These are phyloP conservation scores for Pichia occidentalis DNA, from an alignment of 805 yeast species.

Conservation along the genomic window DNA sequence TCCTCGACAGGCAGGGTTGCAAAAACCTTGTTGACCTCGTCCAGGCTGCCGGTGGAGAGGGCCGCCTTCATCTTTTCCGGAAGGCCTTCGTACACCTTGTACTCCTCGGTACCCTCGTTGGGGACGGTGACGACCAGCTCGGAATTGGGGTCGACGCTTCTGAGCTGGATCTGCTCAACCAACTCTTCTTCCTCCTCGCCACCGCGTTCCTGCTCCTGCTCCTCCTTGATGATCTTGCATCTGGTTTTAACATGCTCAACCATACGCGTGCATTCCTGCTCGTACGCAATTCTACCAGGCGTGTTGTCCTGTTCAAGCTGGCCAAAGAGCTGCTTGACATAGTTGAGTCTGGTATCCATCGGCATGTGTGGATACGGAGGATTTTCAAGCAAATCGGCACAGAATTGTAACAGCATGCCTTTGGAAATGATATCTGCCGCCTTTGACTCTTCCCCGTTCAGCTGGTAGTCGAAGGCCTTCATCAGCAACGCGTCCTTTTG, in stretches of 20 bases:
- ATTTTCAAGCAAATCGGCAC: constrained; percentile 24
- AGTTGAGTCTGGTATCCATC: constrained; percentile 11
- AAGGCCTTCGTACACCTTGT: constrained; percentile 50
- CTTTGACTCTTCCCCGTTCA: constrained; percentile 47
- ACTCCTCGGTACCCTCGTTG: constrained; percentile 42
- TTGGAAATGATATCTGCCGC: constrained; percentile 72
- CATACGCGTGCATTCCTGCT: constrained; percentile 68
- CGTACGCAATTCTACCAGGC: constrained; percentile 66
- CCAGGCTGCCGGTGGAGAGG: constrained; percentile 61
- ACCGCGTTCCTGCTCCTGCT: constrained; percentile 24
- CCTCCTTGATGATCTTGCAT: constrained; percentile 62
- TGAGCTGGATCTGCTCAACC: constrained; percentile 82
- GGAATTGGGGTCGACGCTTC: constrained; percentile 78
- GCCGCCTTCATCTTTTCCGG: constrained; percentile 68
- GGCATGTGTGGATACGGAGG: constrained; percentile 16
- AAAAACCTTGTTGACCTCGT: constrained; percentile 76
- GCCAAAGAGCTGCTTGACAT: constrained; percentile 42
- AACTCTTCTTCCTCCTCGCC: constrained; percentile 41
- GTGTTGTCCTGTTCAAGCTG: constrained; percentile 47
- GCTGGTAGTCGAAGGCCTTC: constrained; percentile 83
- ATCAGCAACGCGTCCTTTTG: constrained; percentile 90
- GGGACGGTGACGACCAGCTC: constrained; percentile 71
- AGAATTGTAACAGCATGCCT: constrained; percentile 70
- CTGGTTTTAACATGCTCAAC: constrained; percentile 68
- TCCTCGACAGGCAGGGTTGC: constrained; percentile 65